phyloP scores from a whole-genome alignment of 306 rosid species.

The Ormosia semicastrata region DNA sequence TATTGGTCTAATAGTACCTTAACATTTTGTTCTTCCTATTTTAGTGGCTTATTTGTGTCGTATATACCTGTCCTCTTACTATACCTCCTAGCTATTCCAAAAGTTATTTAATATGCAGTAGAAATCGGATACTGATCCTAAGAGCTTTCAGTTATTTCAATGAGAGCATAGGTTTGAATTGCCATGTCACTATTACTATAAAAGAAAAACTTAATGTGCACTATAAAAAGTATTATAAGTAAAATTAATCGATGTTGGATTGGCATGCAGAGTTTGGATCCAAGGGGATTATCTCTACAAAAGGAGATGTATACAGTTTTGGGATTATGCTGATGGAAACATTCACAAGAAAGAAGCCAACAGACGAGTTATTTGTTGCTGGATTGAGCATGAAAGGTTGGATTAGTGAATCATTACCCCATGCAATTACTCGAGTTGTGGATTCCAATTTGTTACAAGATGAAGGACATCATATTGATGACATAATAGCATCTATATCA shows the following conservation, averaged over 20 bases:
- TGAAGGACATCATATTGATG: neutral
- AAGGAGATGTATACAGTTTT: slow-evolving; percentile 24
- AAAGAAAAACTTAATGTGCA: no score
- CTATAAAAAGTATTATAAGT: no score
- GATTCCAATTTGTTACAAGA: slow-evolving; percentile 11
- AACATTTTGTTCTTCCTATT: neutral
- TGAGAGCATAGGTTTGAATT: neutral
- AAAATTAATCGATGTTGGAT: neutral
- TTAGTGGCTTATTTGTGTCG: neutral
- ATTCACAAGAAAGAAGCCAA: slow-evolving; percentile 25
- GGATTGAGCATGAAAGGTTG: slow-evolving; percentile 20
- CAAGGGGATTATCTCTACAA: slow-evolving; percentile 5
- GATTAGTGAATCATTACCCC: slow-evolving; percentile 11
- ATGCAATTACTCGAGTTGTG: neutral
- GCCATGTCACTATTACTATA: no score
- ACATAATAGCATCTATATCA: neutral
- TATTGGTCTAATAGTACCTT: neutral
- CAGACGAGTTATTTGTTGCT: slow-evolving; percentile 17
- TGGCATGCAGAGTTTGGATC: slow-evolving; percentile 14
- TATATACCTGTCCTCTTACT: neutral
- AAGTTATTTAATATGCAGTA: neutral
- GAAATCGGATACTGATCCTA: neutral
- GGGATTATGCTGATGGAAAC: slow-evolving; percentile 20
- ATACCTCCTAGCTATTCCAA: neutral
- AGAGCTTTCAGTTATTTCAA: neutral